Percentiles rank a stretch among this genome's conserved stretches.
Conservation (phyloP, 2,329 filamentous ascomycete genomes). For the Ophiocordyceps camponoti-saundersi region DNA sequence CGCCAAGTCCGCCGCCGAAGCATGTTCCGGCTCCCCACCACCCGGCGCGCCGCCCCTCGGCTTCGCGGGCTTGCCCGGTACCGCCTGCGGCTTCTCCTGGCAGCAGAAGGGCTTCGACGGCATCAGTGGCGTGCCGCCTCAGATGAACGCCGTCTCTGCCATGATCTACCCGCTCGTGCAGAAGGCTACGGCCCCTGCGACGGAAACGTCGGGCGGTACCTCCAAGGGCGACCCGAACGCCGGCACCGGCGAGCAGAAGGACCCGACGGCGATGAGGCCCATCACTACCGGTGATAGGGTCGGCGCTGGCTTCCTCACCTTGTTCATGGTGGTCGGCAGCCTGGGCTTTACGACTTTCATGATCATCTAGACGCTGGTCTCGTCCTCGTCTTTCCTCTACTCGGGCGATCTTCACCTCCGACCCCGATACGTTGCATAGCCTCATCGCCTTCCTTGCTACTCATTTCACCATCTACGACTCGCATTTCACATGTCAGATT, state of each 20-base stretch:
- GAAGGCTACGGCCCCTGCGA: conserved; percentile 26
- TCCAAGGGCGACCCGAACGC: conserved; percentile 28
- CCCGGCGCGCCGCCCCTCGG: conserved; percentile 4
- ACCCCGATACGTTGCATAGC: too few relatives aligned
- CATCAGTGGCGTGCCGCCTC: conserved; percentile 44
- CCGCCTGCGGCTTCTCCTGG: conserved; percentile 55
- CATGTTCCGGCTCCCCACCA: conserved; percentile 30
- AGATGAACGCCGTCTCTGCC: conserved; percentile 50
- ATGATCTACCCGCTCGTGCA: conserved; percentile 42
- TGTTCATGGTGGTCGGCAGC: conserved; percentile 28
- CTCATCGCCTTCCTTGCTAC: too few relatives aligned
- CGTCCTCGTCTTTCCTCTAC: background rate
- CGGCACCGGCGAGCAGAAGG: conserved; percentile 10
- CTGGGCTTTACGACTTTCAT: conserved; percentile 33
- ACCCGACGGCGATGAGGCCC: conserved; percentile 10
- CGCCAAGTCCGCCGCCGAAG: conserved; percentile 32
- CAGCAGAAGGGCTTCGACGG: conserved; percentile 38
- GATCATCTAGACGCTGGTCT: conserved; percentile 14
- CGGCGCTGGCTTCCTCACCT: conserved; percentile 38
- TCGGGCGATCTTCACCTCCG: background rate
- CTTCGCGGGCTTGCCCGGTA: conserved; percentile 35
- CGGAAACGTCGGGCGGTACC: conserved; percentile 40
- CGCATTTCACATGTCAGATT: too few relatives aligned
- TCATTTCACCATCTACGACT: too few relatives aligned
- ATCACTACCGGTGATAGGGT: conserved; percentile 34